phyloP scores from a whole-genome alignment of 371 early-diverging fungal species.

The Chytridium lagenaria region DNA sequence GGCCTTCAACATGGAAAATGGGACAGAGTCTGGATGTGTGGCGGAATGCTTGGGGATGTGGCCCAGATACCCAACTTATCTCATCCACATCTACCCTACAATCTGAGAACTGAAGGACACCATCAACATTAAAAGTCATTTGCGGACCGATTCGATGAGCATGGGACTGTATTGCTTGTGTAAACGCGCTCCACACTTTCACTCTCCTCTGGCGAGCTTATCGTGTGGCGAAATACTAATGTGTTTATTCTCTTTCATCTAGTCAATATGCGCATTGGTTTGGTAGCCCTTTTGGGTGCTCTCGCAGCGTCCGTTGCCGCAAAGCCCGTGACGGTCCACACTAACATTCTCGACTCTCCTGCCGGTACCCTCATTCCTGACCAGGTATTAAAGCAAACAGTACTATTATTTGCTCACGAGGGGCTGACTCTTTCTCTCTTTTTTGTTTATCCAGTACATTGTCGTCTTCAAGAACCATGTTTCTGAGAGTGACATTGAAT shows the following conservation, averaged over 20 bases:
- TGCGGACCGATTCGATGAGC: no score
- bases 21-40: no score
- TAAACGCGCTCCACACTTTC: background rate
- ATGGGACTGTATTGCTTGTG: no score
- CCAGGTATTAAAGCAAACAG: background rate
- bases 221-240: no score
- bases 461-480: constrained; percentile 21
- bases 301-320: constrained; percentile 5
- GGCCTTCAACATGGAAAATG: no score
- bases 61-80: no score
- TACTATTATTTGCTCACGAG: background rate
- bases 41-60: no score
- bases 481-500: background rate
- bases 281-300: constrained; percentile 14
- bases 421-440: background rate
- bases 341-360: constrained; percentile 7
- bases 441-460: constrained; percentile 3
- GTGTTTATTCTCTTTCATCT: no score
- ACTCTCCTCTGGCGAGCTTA: background rate
- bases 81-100: no score
- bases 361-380: constrained; percentile 20
- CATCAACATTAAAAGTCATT: no score
- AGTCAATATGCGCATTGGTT: constrained; percentile 18
- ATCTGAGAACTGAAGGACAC: no score
- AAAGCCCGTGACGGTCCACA: background rate